Base-by-base conservation (phyloP, 2,329 filamentous ascomycete genomes). In the Sporothrix inflata region DNA sequence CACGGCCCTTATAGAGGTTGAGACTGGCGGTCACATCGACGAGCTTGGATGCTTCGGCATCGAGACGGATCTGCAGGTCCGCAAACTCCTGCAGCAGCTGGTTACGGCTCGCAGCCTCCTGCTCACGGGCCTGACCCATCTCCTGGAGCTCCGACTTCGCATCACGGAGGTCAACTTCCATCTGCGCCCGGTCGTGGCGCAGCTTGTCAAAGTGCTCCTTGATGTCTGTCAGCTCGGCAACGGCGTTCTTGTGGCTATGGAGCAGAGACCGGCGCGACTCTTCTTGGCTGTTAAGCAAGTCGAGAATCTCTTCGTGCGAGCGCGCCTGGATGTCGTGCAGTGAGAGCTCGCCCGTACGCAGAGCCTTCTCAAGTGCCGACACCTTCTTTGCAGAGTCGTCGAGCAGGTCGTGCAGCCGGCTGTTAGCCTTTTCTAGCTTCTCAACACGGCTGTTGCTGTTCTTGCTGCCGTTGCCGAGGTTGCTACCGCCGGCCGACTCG, bases 361-460 rank as follows among this genome's bases (percentile, higher is more conserved):
- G 91, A 73, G 90, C 94, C 79, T 93, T 92, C 81, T 98, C 96
- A 27, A 98, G 83, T 0, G 91, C 89, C 7, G 95, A 97, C 2
- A 98, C 91, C 83, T 98, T 98, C 85, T 93, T 95, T 21, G 91
- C 87, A 2, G 95, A 98, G 80, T 98, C 94, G 80, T 98, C 95
- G 5, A 98, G 90, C 88, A 97, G 93, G 75, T 97, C 94, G 78
- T 98, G 95, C 16, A 98, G 87, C 72, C 94, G 90, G 80, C 88
- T 94, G 82, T 98, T 98, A 79, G 93, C 95, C 76, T 94, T 90
- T 81, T 98, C 95, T 5, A 98, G 87, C 82, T 98, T 95, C 79
- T 97, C 92, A 77, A 97, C 91, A 19, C 96, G 90, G 60, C 75
- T 74, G 65, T 71, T 51, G 61, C 16, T 49, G 65, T 49, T 60